Evolutionary conservation across 140 eudicot species (phyloP), one percentile per base, ranked within the genome.

Genomic region (Erigeron philadelphicus): DNA sequence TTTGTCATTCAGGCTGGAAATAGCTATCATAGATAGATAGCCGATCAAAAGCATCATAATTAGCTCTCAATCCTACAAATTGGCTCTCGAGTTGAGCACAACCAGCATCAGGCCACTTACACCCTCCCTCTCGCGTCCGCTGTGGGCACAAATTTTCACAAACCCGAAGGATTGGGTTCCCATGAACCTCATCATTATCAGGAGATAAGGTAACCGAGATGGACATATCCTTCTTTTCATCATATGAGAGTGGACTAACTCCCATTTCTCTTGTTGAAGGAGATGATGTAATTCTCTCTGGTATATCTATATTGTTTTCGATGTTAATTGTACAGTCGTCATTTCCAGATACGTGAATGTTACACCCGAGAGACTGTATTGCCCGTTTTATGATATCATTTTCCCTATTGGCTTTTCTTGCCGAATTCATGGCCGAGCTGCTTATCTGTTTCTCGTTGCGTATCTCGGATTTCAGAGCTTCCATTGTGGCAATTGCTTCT

Each of bases 31-130:
- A 79, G 16, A 94, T 87, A 62, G 95, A 89, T 38, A 94, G 75
- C 71, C 81, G 85, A 61, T 94, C 99, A 82, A 94, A 89, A 65
- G 97, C 97, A 61, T 89, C 95, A 79, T 81, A 94, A 46, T 94
- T 83, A 19, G 97, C 97, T 76, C 81, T 84, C 66, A 94, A 70
- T 6, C 97, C 99, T 19, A 94, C 84, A 79, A 94, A 89, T 50
- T 94, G 97, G 75, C 97, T 89, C 53, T 88, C 95, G 40, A 76
- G 67, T 72, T 85, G 97, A 60, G 99, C 95, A 82, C 99, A 94
- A 62, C 95, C 95, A 70, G 95, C 87, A 72, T 89, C 82, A 0
- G 99, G 99, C 95, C 95, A 94, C 80, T 87, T 81, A 63, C 97
- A 94, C 71, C 85, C 85, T 64, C 98, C 99, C 9, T 94, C 97